phyloP scores from a whole-genome alignment of 495 filamentous ascomycete species.

The Pyrenula aspistea region DNA sequence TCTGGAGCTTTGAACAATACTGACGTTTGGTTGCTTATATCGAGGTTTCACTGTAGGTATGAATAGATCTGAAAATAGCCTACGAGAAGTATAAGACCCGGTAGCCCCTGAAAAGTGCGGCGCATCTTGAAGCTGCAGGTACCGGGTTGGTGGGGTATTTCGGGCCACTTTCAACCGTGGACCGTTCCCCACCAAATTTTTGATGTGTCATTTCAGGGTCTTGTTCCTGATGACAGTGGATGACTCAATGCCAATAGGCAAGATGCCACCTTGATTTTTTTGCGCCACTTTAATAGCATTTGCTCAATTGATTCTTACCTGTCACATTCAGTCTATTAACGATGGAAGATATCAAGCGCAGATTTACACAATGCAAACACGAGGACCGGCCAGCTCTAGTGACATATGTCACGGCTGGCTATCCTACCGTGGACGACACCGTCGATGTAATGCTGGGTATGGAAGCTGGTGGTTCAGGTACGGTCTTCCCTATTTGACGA shows the following conservation, averaged over 20 bases:
- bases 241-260: background rate
- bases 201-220: background rate
- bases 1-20: too few relatives aligned
- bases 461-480: slow-evolving; percentile 89
- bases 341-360: slow-evolving; percentile 74
- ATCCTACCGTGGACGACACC: slow-evolving; percentile 69
- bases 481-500: too few relatives aligned
- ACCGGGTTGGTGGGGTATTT: background rate
- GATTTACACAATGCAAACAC: slow-evolving; percentile 80
- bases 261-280: too few relatives aligned
- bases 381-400: slow-evolving; percentile 60
- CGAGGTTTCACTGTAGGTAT: too few relatives aligned
- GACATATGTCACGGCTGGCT: slow-evolving; percentile 93
- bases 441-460: slow-evolving; percentile 75
- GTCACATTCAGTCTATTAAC: slow-evolving; percentile 2
- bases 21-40: too few relatives aligned
- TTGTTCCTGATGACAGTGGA: background rate
- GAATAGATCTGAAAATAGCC: too few relatives aligned
- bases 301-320: background rate
- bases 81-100: too few relatives aligned
- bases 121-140: background rate
- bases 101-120: too few relatives aligned
- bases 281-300: too few relatives aligned
- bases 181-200: background rate
- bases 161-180: background rate